phyloP scores from a whole-genome alignment of 805 yeast species.

The Candida caryicola region DNA sequence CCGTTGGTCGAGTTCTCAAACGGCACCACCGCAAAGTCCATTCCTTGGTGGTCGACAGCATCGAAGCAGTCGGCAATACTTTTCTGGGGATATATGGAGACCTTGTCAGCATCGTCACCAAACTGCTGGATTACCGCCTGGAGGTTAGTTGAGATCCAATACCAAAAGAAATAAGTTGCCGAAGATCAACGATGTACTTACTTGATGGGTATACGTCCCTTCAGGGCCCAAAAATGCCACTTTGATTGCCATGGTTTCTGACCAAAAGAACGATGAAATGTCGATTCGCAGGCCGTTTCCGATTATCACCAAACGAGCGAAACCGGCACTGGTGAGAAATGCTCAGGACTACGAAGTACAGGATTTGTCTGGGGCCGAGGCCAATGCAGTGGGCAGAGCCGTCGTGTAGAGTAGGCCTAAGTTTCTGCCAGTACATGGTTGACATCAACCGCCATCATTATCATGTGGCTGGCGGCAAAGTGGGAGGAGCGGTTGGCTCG shows the following conservation, averaged over 20 bases:
- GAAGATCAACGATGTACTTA: slow-evolving; percentile 19
- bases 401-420: too few species aligned
- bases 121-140: slow-evolving; percentile 53
- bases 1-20: slow-evolving; percentile 95
- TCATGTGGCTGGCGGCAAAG: too few species aligned
- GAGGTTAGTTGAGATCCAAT: slow-evolving; percentile 5
- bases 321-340: too few species aligned
- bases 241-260: slow-evolving; percentile 18
- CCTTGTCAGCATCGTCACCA: slow-evolving; percentile 29
- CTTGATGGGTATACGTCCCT: slow-evolving; percentile 94
- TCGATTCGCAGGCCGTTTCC: too few species aligned
- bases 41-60: slow-evolving; percentile 39
- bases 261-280: background rate
- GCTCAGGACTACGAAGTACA: too few species aligned
- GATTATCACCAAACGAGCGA: too few species aligned
- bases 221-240: slow-evolving; percentile 84
- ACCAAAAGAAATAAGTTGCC: background rate
- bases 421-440: too few species aligned
- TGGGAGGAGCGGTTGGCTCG: too few species aligned
- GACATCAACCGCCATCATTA: too few species aligned
- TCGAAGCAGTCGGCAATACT: slow-evolving; percentile 63
- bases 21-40: slow-evolving; percentile 80
- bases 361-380: too few species aligned
- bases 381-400: too few species aligned
- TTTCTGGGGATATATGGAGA: slow-evolving; percentile 34